Base-by-base conservation (phyloP, 2,329 filamentous ascomycete species). In the Trichocomaceae sp. region DNA sequence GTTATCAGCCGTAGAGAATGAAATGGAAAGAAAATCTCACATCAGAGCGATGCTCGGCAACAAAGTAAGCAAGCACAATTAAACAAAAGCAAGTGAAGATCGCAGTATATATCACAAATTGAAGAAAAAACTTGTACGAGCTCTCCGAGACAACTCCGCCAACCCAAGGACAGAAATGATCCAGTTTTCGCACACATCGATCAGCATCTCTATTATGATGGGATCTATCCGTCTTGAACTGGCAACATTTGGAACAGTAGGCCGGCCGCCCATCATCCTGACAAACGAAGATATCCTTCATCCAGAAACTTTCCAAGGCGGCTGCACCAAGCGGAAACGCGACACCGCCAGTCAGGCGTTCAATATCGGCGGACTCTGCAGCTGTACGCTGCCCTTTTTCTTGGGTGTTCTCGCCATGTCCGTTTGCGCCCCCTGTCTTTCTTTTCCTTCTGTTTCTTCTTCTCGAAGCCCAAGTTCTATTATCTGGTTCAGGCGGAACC, bases 81-180 rank as follows among this genome's bases (percentile, higher is more conserved):
- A 95, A 71, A 9, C 81, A 72, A 56, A 88, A 80, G 2, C 76
- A 69, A 60, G 85, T 90, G 62, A 85, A 88, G 3, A 89, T 63
- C 4, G 82, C 74, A 1, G 83, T 83, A 68, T 93, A 96, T 44
- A 82, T 79, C 15, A 84, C 83, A 65, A 96, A 96, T 61, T 96
- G 93, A 10, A 90, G 76, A 66, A 99, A 97, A 71, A 89, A 96
- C 64, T 96, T 96, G 75, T 92, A 91, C 2, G 86, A 77, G 1
- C 83, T 90, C 68, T 96, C 91, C 0, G 84, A 87, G 9, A 99
- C 85, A 60, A 96, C 88, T 20, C 92, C 93, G 3, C 92, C 92
- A n/a, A 95, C 91, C 83, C 84, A 97, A 0, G 92, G 93, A 65
- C 93, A 99, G 64, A 91, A 93, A 66, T 97, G 92, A 60, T 97